Evolutionary conservation across 768 basidiomycete genomes (phyloP).

Genomic region (Suillus ampliporus): DNA sequence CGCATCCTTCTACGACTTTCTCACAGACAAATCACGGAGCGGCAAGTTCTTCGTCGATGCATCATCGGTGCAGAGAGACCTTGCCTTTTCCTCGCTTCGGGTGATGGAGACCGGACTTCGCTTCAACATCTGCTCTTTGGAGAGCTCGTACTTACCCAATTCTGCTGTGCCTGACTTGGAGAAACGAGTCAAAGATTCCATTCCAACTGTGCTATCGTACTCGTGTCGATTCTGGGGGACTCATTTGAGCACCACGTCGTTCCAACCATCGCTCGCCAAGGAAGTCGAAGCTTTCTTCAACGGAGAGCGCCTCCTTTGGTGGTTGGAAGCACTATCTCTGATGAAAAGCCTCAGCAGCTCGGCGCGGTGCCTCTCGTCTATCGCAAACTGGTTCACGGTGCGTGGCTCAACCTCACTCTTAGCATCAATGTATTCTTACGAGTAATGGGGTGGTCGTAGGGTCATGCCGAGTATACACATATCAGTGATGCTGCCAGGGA

Average conservation of each 20-base stretch:
- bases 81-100: conserved; percentile 27
- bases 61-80: neutral
- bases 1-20: conserved; percentile 34
- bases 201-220: conserved; percentile 34
- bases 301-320: conserved; percentile 8
- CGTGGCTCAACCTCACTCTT: neutral
- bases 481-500: conserved; percentile 9
- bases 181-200: conserved; percentile 20
- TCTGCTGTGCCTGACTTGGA: conserved; percentile 21
- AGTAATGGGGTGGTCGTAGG: conserved; percentile 1
- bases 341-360: conserved; percentile 19
- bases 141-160: conserved; percentile 33
- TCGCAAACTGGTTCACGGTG: neutral
- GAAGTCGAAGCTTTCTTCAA: conserved; percentile 28
- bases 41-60: conserved; percentile 18
- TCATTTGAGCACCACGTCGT: conserved; percentile 27
- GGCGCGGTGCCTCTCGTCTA: neutral
- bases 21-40: conserved; percentile 18
- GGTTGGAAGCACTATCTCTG: conserved; percentile 10
- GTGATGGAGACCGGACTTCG: conserved; percentile 33
- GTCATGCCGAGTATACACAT: conserved; percentile 2
- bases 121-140: conserved; percentile 14
- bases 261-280: conserved; percentile 8
- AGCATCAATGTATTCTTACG: neutral
- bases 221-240: conserved; percentile 38